Evolutionary conservation across 805 yeast genomes (phyloP), one percentile per base, ranked within the genome.

Genomic region (Lipomyces kockii): DNA sequence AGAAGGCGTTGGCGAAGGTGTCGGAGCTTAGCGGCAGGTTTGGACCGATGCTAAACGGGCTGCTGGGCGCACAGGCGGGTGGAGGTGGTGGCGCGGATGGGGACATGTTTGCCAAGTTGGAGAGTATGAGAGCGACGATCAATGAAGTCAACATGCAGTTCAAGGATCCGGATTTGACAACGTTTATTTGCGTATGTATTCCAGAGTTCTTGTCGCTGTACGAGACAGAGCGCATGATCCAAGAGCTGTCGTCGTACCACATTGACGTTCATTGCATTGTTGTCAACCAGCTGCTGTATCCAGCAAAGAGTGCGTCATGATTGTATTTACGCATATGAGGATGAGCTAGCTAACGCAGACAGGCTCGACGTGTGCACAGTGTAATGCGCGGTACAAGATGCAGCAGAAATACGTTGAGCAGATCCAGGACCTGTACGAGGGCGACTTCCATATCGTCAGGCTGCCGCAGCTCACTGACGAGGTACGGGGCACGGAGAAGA

Each of bases 191-290:
- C 81, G 99, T 95, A 56, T 95, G 99, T 80, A 95, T 95, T 72
- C 92, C 98, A 60, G 99, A 95, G 81, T 95, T 95, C 80, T 84
- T 95, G 76, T 93, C 98, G 1, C 83, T 95, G 59, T 95, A 95
- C 79, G 99, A 95, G 80, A 94, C 98, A 22, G 99, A 95, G 81
- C 88, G 99, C 81, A 86, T 95, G 88, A 91, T 95, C 73, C 99
- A 95, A 82, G 99, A 95, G 78, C 86, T 95, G 78, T 89, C 92
- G 80, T 87, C 94, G 63, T 95, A 91, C 80, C 90, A 92, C 72
- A 95, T 95, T 89, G 99, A 95, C 79, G 97, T 96, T 70, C 94
- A 92, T 79, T 90, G 97, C 51, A 95, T 95, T 75, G 93, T 95
- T 70, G 97, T 96, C 63, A 95, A 95, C 81, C 99, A 95, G 80